A percentile compares a stretch with the other conserved stretches of the same genome.
phyloP scores from a whole-genome alignment of 257 asterid species.

The Fraxinus americana region DNA sequence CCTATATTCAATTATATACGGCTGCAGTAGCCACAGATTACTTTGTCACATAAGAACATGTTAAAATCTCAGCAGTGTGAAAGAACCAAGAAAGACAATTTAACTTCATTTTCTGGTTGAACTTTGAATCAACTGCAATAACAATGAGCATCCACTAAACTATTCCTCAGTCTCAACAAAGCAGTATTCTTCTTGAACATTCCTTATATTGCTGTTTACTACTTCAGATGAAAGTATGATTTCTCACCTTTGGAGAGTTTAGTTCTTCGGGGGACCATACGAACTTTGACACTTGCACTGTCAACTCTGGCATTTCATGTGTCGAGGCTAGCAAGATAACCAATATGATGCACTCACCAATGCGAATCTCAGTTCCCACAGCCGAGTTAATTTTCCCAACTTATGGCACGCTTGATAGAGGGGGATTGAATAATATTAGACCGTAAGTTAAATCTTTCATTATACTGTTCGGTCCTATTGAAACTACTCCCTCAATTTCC shows the following conservation, averaged over 20 bases:
- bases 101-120: not conserved
- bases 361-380: not conserved
- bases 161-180: not conserved
- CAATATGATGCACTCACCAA: not conserved
- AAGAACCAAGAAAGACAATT: not conserved
- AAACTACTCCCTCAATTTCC: conserved; percentile 28
- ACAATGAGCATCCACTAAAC: not conserved
- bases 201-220: not conserved
- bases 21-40: not conserved
- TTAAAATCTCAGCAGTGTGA: not conserved
- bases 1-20: not conserved
- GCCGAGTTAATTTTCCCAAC: not conserved
- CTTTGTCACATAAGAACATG: not conserved
- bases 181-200: not conserved
- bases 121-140: not conserved
- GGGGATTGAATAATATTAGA: too few species aligned
- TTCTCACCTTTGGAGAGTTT: not conserved
- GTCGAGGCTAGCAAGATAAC: not conserved
- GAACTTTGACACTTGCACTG: not conserved
- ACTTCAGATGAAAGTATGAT: not conserved
- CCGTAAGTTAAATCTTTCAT: not conserved
- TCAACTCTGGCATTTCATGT: not conserved
- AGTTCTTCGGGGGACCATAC: not conserved
- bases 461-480: not conserved
- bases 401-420: too few species aligned